These are phyloP conservation scores for Striga asiatica DNA, from an alignment of 257 asterid genomes.

Conservation along the genomic window DNA sequence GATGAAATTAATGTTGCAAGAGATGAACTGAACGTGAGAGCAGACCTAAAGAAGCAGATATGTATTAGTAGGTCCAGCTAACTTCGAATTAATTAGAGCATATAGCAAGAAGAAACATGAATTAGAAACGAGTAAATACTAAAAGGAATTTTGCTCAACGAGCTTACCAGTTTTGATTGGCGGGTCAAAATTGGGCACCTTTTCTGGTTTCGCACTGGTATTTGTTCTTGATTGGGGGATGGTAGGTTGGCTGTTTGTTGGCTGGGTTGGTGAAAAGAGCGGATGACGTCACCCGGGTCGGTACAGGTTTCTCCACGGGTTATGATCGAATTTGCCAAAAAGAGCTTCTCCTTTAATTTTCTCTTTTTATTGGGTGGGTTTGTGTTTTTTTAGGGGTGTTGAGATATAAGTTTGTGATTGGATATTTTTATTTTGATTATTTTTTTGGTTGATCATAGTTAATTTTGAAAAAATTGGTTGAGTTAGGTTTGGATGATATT, in stretches of 20 bases:
- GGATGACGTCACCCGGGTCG: no score
- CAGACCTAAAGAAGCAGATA: conserved; percentile 3
- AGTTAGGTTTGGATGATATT: no score
- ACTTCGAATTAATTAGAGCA: not conserved
- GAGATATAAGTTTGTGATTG: no score
- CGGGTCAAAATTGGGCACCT: conserved; percentile 33
- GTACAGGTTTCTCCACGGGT: no score
- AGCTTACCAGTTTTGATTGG: not conserved
- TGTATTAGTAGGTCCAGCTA: conserved; percentile 8
- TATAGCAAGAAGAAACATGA: no score
- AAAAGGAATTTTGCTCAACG: not conserved
- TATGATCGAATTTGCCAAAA: no score
- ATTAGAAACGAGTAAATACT: not conserved
- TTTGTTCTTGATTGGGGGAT: not conserved
- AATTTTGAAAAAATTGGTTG: no score
- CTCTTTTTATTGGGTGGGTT: no score
- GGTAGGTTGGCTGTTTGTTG: conserved; percentile 16
- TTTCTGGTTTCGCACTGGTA: not conserved
- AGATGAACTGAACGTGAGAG: conserved; percentile 3
- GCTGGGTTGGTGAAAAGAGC: conserved; percentile 21
- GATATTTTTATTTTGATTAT: no score
- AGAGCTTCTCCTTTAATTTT: no score
- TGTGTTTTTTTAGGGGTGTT: no score
- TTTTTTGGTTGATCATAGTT: no score
- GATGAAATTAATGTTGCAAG: conserved; percentile 14